Percentiles rank a stretch among this genome's conserved stretches.
These are phyloP conservation scores for Lobulomyces angularis DNA, from an alignment of 192 early-diverging fungal species.

Conservation along the genomic window DNA sequence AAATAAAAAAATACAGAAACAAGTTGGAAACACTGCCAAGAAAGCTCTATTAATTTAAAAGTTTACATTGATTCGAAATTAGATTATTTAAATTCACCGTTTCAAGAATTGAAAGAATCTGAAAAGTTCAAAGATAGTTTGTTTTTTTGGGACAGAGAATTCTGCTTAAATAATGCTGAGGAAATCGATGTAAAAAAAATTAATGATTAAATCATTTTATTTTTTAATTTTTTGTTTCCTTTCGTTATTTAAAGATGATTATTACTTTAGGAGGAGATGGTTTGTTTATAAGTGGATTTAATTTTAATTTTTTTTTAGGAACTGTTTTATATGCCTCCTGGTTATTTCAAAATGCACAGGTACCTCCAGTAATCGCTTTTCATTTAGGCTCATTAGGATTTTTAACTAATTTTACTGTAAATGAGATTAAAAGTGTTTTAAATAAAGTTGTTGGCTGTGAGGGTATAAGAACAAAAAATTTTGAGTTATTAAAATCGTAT, in stretches of 20 bases:
- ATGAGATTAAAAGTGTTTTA: constrained; percentile 42
- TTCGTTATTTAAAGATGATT: no score
- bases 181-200: constrained; percentile 83
- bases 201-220: constrained; percentile 91
- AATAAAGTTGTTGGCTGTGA: constrained; percentile 27
- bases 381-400: constrained; percentile 92
- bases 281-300: not conserved
- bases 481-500: no score
- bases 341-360: constrained; percentile 15
- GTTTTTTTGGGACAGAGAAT: constrained; percentile 70
- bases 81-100: no score
- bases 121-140: no score
- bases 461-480: not conserved
- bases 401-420: constrained; percentile 74
- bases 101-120: no score
- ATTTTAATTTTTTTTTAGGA: not conserved
- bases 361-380: constrained; percentile 90
- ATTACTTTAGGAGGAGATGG: not conserved
- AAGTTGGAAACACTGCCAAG: no score
- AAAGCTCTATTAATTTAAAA: no score
- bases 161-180: constrained; percentile 53
- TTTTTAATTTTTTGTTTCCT: constrained; percentile 81
- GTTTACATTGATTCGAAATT: no score
- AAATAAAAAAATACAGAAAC: no score
- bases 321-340: not conserved